A percentile compares a stretch with the other conserved stretches of the same genome.
phyloP scores from a whole-genome alignment of 345 rosid genomes.

The Melastoma malabathricum region DNA sequence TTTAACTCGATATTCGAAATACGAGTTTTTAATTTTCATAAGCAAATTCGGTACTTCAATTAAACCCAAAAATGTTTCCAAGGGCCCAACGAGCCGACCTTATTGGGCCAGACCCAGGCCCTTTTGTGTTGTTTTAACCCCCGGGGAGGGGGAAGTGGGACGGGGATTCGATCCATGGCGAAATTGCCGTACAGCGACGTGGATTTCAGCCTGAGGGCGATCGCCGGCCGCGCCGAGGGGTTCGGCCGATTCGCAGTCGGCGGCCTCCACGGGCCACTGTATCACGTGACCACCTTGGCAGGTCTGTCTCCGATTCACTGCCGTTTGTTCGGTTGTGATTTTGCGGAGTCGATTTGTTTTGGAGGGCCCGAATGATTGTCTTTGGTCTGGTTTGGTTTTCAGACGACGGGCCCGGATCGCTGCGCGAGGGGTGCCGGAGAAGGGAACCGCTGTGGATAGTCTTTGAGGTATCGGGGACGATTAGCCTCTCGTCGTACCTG shows the following conservation, averaged over 20 bases:
- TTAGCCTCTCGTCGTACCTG: slow-evolving; percentile 48
- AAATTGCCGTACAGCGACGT: slow-evolving; percentile 49
- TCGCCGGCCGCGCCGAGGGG: slow-evolving; percentile 69
- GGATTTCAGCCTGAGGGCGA: slow-evolving; percentile 37
- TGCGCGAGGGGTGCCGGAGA: slow-evolving; percentile 61
- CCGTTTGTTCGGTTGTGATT: too few species aligned
- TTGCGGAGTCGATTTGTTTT: too few species aligned
- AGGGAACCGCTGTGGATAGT: slow-evolving; percentile 88
- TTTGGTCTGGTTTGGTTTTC: not conserved
- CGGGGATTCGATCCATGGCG: slow-evolving; percentile 16
- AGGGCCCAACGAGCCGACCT: too few species aligned
- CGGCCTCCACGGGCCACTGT: slow-evolving; percentile 55
- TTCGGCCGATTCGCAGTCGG: slow-evolving; percentile 60
- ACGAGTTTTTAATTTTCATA: too few species aligned
- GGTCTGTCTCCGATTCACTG: slow-evolving; percentile 17
- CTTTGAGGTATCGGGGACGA: slow-evolving; percentile 73
- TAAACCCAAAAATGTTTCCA: too few species aligned
- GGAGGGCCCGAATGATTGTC: not conserved
- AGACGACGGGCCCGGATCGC: slow-evolving; percentile 93
- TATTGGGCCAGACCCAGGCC: too few species aligned
- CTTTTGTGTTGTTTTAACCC: too few species aligned
- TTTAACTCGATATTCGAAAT: too few species aligned
- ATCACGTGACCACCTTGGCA: slow-evolving; percentile 41
- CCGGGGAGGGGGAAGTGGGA: too few species aligned
- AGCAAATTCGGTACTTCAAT: too few species aligned